Percentiles rank a stretch among this genome's conserved stretches.
Conservation (phyloP, 805 yeast genomes). For the Starmerella powellii region DNA sequence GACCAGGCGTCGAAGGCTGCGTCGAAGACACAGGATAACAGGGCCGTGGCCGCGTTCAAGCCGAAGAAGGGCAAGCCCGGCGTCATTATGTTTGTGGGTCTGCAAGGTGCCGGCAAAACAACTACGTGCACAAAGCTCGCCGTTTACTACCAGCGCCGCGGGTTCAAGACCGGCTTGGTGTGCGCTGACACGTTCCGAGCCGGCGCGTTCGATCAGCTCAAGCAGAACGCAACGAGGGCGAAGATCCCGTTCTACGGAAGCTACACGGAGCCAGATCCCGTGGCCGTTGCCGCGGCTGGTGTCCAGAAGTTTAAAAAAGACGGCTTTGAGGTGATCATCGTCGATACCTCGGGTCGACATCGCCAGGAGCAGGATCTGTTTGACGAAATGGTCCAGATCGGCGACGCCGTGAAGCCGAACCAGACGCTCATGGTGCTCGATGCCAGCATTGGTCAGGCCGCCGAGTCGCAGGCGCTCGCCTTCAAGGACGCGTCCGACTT, state of each 20-base stretch:
- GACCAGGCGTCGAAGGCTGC: not conserved
- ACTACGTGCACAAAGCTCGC: conserved; percentile 96
- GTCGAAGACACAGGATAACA: conserved; percentile 8
- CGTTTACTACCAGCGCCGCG: conserved; percentile 83
- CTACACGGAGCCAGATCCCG: conserved; percentile 92
- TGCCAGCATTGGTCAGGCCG: conserved; percentile 97
- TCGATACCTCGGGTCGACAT: conserved; percentile 97
- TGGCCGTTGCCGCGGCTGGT: conserved; percentile 80
- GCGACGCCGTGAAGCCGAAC: conserved; percentile 77
- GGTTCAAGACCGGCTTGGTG: conserved; percentile 88
- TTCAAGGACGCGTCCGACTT: conserved; percentile 86
- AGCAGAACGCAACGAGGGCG: conserved; percentile 93
- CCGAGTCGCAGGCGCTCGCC: conserved; percentile 87
- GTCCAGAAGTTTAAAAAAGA: conserved; percentile 83
- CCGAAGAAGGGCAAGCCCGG: conserved; percentile 73
- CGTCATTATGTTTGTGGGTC: conserved; percentile 93
- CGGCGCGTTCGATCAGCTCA: conserved; percentile 97
- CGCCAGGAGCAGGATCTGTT: conserved; percentile 86
- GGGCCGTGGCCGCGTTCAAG: conserved; percentile 40
- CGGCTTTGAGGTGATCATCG: conserved; percentile 83
- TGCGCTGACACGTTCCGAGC: conserved; percentile 99
- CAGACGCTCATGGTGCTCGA: conserved; percentile 97
- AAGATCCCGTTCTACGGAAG: conserved; percentile 90
- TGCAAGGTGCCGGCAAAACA: conserved; percentile 98
- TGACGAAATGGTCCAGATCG: conserved; percentile 88